A percentile compares a stretch with the other conserved stretches of the same genome.
Evolutionary conservation across 108 stramenopile genomes (phyloP).

Genomic region (Discostella pseudostelligera): DNA sequence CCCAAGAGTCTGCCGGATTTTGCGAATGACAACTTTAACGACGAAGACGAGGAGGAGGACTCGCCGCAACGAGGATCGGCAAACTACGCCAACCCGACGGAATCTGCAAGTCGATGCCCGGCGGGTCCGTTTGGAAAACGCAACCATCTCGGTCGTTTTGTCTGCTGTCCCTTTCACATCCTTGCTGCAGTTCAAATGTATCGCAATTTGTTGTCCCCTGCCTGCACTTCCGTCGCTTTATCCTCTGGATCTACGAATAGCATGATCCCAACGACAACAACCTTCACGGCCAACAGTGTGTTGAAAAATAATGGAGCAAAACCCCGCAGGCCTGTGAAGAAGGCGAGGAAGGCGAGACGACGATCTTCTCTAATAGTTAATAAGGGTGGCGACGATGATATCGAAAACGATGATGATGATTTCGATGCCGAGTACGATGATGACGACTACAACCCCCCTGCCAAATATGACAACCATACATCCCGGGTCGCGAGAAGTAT

Average conservation of each 20-base stretch:
- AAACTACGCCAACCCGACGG: not conserved
- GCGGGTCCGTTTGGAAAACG: constrained; percentile 32
- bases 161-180: constrained; percentile 49
- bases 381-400: not conserved
- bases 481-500: too few relatives aligned
- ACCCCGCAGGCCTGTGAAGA: too few relatives aligned
- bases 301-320: too few relatives aligned
- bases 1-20: constrained; percentile 8
- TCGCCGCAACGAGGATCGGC: constrained; percentile 4
- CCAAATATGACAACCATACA: not conserved
- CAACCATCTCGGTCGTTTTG: constrained; percentile 27
- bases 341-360: too few relatives aligned
- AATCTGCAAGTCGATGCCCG: constrained; percentile 33
- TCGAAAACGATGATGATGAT: constrained; percentile 13
- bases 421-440: not conserved
- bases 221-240: not conserved
- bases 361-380: not conserved
- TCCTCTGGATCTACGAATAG: not conserved
- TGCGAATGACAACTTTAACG: constrained; percentile 15
- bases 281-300: too few relatives aligned
- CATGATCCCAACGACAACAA: not conserved
- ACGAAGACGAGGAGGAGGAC: constrained; percentile 9
- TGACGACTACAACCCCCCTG: not conserved
- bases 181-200: constrained; percentile 15
- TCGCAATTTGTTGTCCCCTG: not conserved